Evolutionary conservation across 2,329 filamentous ascomycete genomes (phyloP).

Genomic region (Hyphodiscus sp.): DNA sequence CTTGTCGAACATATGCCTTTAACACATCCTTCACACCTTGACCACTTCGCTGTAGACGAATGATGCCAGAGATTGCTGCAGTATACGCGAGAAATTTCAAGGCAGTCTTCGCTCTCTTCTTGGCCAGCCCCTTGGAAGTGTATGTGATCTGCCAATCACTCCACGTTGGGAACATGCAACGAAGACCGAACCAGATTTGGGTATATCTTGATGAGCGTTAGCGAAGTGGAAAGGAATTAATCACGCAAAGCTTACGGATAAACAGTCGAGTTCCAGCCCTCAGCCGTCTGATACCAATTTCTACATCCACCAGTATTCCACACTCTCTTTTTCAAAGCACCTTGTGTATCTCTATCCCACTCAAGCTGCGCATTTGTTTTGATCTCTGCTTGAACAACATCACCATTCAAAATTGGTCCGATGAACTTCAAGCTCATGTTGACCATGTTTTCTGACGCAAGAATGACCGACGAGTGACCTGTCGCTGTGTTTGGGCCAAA

Average conservation of each 20-base stretch:
- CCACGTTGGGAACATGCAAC: constrained; percentile 47
- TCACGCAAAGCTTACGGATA: constrained; percentile 35
- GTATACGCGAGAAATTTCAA: neutral
- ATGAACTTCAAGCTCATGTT: constrained; percentile 49
- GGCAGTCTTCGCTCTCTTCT: constrained; percentile 14
- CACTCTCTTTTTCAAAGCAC: constrained; percentile 38
- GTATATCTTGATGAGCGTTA: constrained; percentile 33
- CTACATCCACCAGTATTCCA: constrained; percentile 40
- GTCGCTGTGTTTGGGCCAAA: constrained; percentile 54
- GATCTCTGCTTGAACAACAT: constrained; percentile 39
- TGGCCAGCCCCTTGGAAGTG: constrained; percentile 39
- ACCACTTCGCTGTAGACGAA: neutral
- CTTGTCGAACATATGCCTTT: neutral
- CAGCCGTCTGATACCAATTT: constrained; percentile 42
- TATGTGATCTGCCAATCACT: constrained; percentile 46
- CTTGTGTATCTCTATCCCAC: constrained; percentile 42
- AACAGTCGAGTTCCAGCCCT: constrained; percentile 42
- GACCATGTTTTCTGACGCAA: constrained; percentile 51
- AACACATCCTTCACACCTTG: neutral
- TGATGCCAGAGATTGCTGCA: neutral
- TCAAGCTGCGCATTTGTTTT: constrained; percentile 40
- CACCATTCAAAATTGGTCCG: constrained; percentile 41
- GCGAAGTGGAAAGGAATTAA: neutral
- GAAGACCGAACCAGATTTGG: constrained; percentile 43
- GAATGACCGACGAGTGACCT: constrained; percentile 50